Base-by-base conservation (phyloP, 2,329 filamentous ascomycete species). In the Thielaviopsis euricoi region DNA sequence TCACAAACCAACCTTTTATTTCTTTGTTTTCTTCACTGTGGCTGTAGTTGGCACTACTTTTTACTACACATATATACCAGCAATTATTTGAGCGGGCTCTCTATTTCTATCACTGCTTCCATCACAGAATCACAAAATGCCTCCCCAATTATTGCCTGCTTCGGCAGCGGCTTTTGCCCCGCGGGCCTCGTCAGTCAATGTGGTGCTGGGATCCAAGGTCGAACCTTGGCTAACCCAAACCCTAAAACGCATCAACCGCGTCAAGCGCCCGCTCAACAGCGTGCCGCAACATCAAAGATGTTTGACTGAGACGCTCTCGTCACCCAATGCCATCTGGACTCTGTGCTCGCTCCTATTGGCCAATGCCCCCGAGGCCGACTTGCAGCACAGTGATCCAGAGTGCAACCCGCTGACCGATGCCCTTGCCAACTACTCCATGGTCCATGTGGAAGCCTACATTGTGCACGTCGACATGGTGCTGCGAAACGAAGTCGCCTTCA, bases 391-490 rank as follows among this genome's bases (percentile, higher is more conserved):
- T 25, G 33, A 53, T 33, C 29, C 29, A 33, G 29, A 33, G 29
- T 33, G 29, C 33, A 87, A 94, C 68, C 86, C 87, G 52, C 76
- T 95, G 63, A 78, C 91, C 64, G 89, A 96, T 73, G 87, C 87
- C 62, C 75, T 96, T 62, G 89, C 87, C 79, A 94, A 94, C 79
- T 93, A 91, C 72, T 86, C 94, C 75, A 81, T 96, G 68, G 76
- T 96, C 67, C 89, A 96, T 70, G 76, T 97, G 65, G 90, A 97
- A 74, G 93, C 93, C 56, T 98, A 98, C 71, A 91, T 97, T 65
- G 93, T 98, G 61, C 91, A 97, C 71, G 89, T 98, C 71, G 93
- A 98, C 75, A 95, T 97, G 89, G 91, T 98, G 61, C 82, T 94
- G 66, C 86, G 90, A 72, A 93, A 95, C 70, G 93, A 97, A 75